Conservation (phyloP, 2,329 filamentous ascomycete genomes). For the Colletotrichum sp. region DNA sequence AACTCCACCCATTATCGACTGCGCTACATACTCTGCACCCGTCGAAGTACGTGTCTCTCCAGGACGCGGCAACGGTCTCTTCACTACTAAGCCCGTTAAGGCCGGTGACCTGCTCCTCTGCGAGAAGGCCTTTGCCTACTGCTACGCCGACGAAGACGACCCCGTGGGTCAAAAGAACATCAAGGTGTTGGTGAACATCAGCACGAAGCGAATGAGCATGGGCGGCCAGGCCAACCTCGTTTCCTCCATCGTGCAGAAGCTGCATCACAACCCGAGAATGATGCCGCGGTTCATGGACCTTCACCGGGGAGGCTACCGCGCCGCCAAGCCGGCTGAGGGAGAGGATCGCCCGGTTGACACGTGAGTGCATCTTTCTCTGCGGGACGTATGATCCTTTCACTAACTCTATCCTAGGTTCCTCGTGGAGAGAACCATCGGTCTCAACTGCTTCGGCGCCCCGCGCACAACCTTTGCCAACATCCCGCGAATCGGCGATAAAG, state of each 20-base stretch:
- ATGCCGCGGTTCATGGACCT: not conserved
- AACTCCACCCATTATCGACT: slow-evolving; percentile 48
- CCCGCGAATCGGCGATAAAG: not conserved
- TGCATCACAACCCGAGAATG: slow-evolving; percentile 36
- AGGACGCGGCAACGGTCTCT: slow-evolving; percentile 52
- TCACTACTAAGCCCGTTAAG: slow-evolving; percentile 49
- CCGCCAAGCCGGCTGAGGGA: slow-evolving; percentile 32
- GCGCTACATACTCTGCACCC: slow-evolving; percentile 46
- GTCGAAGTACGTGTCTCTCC: slow-evolving; percentile 44
- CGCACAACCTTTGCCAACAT: slow-evolving; percentile 6
- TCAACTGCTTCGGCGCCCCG: slow-evolving; percentile 47
- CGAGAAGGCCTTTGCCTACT: slow-evolving; percentile 58
- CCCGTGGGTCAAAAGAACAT: slow-evolving; percentile 9
- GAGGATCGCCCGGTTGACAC: slow-evolving; percentile 47
- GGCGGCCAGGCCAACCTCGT: slow-evolving; percentile 47
- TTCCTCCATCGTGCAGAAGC: slow-evolving; percentile 44
- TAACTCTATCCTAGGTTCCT: slow-evolving; percentile 41
- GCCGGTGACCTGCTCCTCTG: slow-evolving; percentile 58
- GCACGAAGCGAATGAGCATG: slow-evolving; percentile 31
- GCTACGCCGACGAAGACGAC: slow-evolving; percentile 26
- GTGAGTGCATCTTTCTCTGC: slow-evolving; percentile 32
- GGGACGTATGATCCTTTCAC: not conserved
- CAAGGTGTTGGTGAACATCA: slow-evolving; percentile 40
- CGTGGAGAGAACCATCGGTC: slow-evolving; percentile 40
- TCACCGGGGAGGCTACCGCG: slow-evolving; percentile 25